Evolutionary conservation across 169 alveolate species (phyloP).

Genomic region (Eimeria zaria): DNA sequence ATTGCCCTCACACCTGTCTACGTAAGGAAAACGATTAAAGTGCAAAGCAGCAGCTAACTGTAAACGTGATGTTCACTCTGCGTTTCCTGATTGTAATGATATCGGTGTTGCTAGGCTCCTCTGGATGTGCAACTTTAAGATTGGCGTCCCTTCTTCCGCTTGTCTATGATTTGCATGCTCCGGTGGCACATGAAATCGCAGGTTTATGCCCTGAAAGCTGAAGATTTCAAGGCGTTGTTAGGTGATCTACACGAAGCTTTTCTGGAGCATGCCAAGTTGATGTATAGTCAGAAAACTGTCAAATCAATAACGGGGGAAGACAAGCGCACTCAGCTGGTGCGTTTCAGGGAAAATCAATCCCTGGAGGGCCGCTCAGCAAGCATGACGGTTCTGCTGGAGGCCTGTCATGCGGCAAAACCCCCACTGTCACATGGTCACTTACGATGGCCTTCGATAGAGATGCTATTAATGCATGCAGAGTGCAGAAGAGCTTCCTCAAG

Average conservation of each 20-base stretch:
- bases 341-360: background rate
- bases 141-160: background rate
- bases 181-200: background rate
- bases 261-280: conserved; percentile 59
- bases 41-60: background rate
- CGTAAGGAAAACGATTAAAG: conserved; percentile 66
- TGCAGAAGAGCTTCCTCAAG: conserved; percentile 48
- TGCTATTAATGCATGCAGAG: conserved; percentile 37
- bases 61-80: background rate
- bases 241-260: conserved; percentile 59
- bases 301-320: conserved; percentile 42
- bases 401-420: background rate
- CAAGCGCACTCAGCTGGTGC: conserved; percentile 34
- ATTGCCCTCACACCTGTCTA: conserved; percentile 90
- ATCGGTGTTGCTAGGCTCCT: background rate
- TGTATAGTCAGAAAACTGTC: conserved; percentile 64
- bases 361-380: background rate
- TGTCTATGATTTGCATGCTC: background rate
- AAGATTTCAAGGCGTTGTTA: conserved; percentile 60
- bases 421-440: background rate
- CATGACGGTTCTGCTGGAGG: background rate
- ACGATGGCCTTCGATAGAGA: background rate
- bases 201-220: conserved; percentile 76
- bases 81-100: background rate
- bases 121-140: background rate